Base-by-base conservation (phyloP, 306 rosid species). In the Begonia peltatifolia region DNA sequence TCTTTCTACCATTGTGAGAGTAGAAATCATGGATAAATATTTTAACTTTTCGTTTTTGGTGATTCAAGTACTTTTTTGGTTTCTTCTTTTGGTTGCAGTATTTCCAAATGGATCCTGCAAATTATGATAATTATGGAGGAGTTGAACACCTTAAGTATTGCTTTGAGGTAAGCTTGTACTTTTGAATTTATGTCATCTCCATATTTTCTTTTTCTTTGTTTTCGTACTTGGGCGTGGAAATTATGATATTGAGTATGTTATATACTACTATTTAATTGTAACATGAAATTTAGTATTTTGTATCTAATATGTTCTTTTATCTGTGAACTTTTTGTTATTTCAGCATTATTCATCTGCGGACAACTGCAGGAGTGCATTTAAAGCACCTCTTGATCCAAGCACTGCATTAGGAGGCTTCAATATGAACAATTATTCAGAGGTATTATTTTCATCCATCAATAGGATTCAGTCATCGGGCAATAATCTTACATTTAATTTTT, bases 271-370 rank as follows among this genome's bases (percentile, higher is more conserved):
- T 20, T 20, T 20, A 20, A 20, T 20, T 20, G 2, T 20, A 20
- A 20, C 4, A 20, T 30, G 38, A 30, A 30, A 30, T 30, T 30
- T 30, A 30, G 6, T 30, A 30, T 30, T 30, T 30, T 30, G 38
- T 5, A 30, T 30, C 7, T 44, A 43, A 44, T 44, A 44, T n/a
- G 48, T 44, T 44, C n/a, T 10, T 44, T 44, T 44, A n/a, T 44
- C 11, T 63, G 36, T 42, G 57, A 14, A 3, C 54, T 46, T 61
- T 58, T 51, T 72, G 55, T 63, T 69, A 22, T 49, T 74, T 66
- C 75, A 86, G 99, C 94, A 90, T 66, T 90, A 79, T 75, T 83
- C 99, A 53, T 83, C 94, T 69, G 99, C 99, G 55, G 99, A 83
- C 46, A 67, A 2, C 50, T 90, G 99, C 66, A 70, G 82, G 92